phyloP scores from a whole-genome alignment of 306 rosid species.

The peach (Prunus persica) region Prunus_persica_NCBIv2 NC_034016.1:18503501-18504000 shows the following conservation, averaged over 20 bases:
- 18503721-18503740: slow-evolving; percentile 39
- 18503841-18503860: neutral
- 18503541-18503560: neutral
- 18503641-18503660: slow-evolving; percentile 29
- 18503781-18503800: slow-evolving; percentile 71
- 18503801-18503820: neutral
- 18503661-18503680: slow-evolving; percentile 32
- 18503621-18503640: slow-evolving; percentile 27
- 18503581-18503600: slow-evolving; percentile 38
- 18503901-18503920: slow-evolving; percentile 64
- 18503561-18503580: slow-evolving; percentile 67
- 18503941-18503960: slow-evolving; percentile 37
- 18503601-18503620: slow-evolving; percentile 49
- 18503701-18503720: slow-evolving; percentile 58
- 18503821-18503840: neutral
- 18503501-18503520: neutral
- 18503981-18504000: slow-evolving; percentile 55
- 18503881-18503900: neutral
- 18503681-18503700: slow-evolving; percentile 73
- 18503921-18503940: slow-evolving; percentile 48
- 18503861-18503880: neutral
- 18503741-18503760: slow-evolving; percentile 66
- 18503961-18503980: slow-evolving; percentile 46
- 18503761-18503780: slow-evolving; percentile 75
- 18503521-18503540: neutral